phyloP scores from a whole-genome alignment of 345 rosid species.

The Aegle marmelos region DNA sequence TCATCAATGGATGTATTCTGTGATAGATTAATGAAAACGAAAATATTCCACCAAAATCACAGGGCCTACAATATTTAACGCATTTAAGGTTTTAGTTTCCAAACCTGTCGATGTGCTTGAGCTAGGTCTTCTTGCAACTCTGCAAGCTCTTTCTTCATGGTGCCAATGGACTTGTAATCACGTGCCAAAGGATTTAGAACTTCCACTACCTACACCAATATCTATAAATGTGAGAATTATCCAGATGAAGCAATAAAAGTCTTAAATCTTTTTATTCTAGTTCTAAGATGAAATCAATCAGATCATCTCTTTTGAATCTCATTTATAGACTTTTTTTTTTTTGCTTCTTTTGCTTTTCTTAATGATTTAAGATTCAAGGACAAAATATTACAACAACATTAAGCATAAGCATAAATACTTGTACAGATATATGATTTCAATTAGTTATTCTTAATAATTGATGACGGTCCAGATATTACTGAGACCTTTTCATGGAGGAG shows the following conservation, averaged over 20 bases:
- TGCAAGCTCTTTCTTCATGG: conserved; percentile 87
- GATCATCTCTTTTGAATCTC: neutral
- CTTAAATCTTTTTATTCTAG: neutral
- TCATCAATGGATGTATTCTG: neutral
- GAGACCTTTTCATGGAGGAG: conserved; percentile 90
- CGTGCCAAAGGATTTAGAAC: conserved; percentile 97
- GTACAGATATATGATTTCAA: neutral
- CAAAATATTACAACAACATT: neutral
- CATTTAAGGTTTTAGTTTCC: conserved; percentile 1
- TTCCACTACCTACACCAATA: conserved; percentile 71
- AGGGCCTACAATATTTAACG: neutral
- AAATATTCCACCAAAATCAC: neutral
- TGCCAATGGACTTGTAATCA: conserved; percentile 90
- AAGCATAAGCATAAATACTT: too few relatives aligned
- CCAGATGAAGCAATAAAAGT: conserved; percentile 5
- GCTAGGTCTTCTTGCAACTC: conserved; percentile 80
- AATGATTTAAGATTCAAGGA: neutral
- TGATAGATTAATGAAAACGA: neutral
- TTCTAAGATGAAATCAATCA: neutral
- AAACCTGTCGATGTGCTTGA: conserved; percentile 85
- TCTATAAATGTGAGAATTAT: conserved; percentile 11
- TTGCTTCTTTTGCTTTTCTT: neutral
- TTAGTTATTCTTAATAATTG: neutral
- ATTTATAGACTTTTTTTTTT: too few relatives aligned
- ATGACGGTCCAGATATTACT: neutral